Evolutionary conservation across 208 protist species (phyloP).

Genomic region (Crithidia brevicula): DNA sequence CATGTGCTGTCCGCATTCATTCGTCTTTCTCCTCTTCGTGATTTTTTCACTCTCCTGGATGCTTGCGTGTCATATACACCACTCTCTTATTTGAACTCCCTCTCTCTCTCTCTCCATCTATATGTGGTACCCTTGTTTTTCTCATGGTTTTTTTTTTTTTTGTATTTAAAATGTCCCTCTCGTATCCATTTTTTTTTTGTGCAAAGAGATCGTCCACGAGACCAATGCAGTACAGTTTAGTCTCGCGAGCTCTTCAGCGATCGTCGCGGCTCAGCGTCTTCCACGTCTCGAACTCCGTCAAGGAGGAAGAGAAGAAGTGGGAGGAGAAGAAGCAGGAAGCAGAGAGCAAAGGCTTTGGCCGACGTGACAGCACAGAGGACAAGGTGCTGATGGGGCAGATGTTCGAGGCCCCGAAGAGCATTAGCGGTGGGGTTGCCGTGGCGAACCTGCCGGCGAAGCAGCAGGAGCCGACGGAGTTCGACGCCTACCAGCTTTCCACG

Average conservation of each 20-base stretch:
- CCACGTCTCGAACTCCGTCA: conserved; percentile 29
- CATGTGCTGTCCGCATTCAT: too few species aligned
- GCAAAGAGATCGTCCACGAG: too few species aligned
- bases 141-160: background rate
- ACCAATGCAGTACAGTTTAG: background rate
- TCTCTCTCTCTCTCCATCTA: too few species aligned
- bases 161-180: background rate
- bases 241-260: conserved; percentile 12
- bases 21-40: too few species aligned
- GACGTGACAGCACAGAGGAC: conserved; percentile 54
- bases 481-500: conserved; percentile 76
- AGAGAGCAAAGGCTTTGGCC: conserved; percentile 53
- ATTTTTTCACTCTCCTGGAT: too few species aligned
- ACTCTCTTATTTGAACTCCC: too few species aligned
- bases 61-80: too few species aligned
- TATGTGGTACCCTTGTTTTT: background rate
- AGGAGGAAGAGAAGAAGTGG: conserved; percentile 38
- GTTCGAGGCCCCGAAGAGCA: conserved; percentile 43
- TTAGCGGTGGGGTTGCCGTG: conserved; percentile 52
- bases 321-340: conserved; percentile 59
- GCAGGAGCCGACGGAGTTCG: conserved; percentile 63
- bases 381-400: conserved; percentile 66
- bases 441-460: conserved; percentile 65
- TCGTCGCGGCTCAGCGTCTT: conserved; percentile 14
- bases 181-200: background rate